These are phyloP conservation scores for Sanghuangporus baumii DNA, from an alignment of 1,284 basidiomycete genomes.

Conservation along the genomic window DNA sequence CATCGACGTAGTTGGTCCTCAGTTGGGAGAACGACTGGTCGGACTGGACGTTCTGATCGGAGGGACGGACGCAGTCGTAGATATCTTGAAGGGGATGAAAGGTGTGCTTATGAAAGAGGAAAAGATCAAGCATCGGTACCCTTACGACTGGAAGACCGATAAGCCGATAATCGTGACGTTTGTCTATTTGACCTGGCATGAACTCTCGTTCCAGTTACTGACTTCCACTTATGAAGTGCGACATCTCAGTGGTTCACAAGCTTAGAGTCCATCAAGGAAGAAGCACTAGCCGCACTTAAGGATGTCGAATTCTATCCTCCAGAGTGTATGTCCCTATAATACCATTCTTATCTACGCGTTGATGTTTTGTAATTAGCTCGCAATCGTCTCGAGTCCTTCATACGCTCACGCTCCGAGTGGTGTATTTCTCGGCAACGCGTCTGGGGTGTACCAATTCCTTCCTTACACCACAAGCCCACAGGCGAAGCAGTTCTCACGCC, in stretches of 20 bases:
- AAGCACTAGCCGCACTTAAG: conserved; percentile 68
- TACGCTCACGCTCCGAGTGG: conserved; percentile 92
- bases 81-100: conserved; percentile 50
- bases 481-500: conserved; percentile 65
- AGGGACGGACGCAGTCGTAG: conserved; percentile 65
- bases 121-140: conserved; percentile 83
- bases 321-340: conserved; percentile 47
- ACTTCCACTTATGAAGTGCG: conserved; percentile 47
- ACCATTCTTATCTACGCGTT: conserved; percentile 4
- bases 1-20: conserved; percentile 45
- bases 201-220: not conserved
- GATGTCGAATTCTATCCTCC: conserved; percentile 77
- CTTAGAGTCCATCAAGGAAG: conserved; percentile 76
- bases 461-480: conserved; percentile 67
- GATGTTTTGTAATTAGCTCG: conserved; percentile 47
- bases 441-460: conserved; percentile 98
- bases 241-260: conserved; percentile 99
- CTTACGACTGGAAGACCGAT: conserved; percentile 97
- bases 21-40: conserved; percentile 41
- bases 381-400: conserved; percentile 81
- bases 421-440: conserved; percentile 97
- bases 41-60: conserved; percentile 71
- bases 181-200: conserved; percentile 23
- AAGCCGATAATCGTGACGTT: conserved; percentile 88
- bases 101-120: conserved; percentile 65